Base-by-base conservation (phyloP, 305 asterid species). In the Solanum aculeatissimum region DNA sequence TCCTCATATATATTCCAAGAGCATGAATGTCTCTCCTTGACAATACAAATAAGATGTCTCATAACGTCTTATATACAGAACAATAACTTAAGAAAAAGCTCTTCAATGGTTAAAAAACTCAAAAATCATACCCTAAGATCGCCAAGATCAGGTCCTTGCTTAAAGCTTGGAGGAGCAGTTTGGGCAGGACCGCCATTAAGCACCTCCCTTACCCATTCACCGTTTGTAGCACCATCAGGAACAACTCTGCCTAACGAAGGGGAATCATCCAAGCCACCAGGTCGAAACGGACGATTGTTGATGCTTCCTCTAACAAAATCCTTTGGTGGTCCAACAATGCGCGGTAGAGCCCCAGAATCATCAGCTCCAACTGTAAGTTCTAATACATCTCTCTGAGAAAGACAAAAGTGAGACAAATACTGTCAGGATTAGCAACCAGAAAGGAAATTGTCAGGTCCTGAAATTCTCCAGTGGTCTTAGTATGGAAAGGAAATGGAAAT, bases 271-370 rank as follows among this genome's bases (percentile, higher is more conserved):
- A 95, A 89, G 84, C 99, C 99, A 65, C 99, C 98, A 7, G 98
- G 98, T 84, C 92, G 94, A 86, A 96, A 96, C 86, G 99, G 99
- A 84, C 97, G 97, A 75, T 85, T 96, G 83, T 86, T 92, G 84
- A 96, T 89, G 87, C 98, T 95, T 90, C 99, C 99, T 87, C 94
- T 93, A 16, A 96, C 94, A 88, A 89, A 95, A 91, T 96, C 99
- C 90, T 95, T 96, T 51, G 96, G 93, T 84, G 96, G 97, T 80
- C 98, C 98, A 88, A 88, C 90, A 85, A 95, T 92, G 55, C 95
- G 95, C n/a, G 99, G 99, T 89, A 96, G 86, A 85, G 94, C 94
- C 84, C 97, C 96, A 83, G 93, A 90, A 83, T 91, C 93, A 90
- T 89, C 92, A 40, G 96, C 91, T 88, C 92, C 98, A 77, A 84